Conservation (phyloP, 805 yeast genomes). For the Ogataea zsoltii region DNA sequence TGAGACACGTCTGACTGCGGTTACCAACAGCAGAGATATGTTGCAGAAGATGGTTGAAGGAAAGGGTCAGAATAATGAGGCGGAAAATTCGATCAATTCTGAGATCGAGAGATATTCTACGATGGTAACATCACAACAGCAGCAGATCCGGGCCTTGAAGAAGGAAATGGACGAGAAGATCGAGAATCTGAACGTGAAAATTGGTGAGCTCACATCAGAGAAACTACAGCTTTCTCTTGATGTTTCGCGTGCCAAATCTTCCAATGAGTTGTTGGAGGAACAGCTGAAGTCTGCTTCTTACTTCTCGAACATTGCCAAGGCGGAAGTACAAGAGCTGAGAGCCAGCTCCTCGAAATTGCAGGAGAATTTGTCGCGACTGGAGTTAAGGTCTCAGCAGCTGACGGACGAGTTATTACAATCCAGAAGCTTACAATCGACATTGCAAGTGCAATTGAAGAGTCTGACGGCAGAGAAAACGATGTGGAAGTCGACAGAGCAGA, state of each 20-base stretch:
- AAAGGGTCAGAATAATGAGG: not conserved
- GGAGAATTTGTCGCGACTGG: conserved; percentile 46
- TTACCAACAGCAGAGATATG: conserved; percentile 69
- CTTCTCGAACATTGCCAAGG: conserved; percentile 39
- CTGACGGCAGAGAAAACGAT: conserved; percentile 56
- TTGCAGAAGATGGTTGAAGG: conserved; percentile 39
- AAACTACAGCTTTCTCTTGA: conserved; percentile 50
- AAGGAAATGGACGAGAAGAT: conserved; percentile 45
- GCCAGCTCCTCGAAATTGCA: conserved; percentile 42
- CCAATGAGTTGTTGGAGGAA: conserved; percentile 54
- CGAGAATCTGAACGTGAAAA: conserved; percentile 49
- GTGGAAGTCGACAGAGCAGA: conserved; percentile 47
- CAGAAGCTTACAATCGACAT: conserved; percentile 45
- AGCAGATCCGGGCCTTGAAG: conserved; percentile 41
- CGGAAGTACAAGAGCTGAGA: conserved; percentile 48
- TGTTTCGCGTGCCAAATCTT: conserved; percentile 55
- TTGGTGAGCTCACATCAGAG: conserved; percentile 39
- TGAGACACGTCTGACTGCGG: conserved; percentile 52
- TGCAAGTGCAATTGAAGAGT: conserved; percentile 47
- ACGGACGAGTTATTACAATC: conserved; percentile 57
- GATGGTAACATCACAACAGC: conserved; percentile 32
- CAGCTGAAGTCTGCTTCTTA: conserved; percentile 44
- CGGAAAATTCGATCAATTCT: conserved; percentile 11
- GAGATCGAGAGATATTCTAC: conserved; percentile 14
- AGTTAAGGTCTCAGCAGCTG: conserved; percentile 45